Base-by-base conservation (phyloP, 345 rosid species). In the Abelmoschus esculentus region DNA sequence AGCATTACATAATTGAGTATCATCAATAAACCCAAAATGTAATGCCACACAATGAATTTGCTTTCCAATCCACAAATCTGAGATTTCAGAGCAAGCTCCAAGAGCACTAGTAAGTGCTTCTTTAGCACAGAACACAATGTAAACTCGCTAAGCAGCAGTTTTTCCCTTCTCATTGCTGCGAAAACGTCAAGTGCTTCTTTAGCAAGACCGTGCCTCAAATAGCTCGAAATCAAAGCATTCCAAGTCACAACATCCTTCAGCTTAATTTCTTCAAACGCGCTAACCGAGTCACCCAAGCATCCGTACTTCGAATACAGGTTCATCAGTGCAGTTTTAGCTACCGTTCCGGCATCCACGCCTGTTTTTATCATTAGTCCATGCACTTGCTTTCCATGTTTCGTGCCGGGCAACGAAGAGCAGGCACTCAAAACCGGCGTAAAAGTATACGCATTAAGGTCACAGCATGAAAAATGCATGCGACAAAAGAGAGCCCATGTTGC, bases 201-300 rank as follows among this genome's bases (percentile, higher is more conserved):
- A 10, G 77, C 83, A 7, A 83, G 80, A 13, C 88, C 85, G 2
- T 84, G 81, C 65, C 82, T 73, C 50, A 85, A 76, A 67, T 80
- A 89, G 75, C 90, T 80, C 3, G 92, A 88, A 70, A 88, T 81
- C 85, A 91, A 75, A 70, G 92, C 88, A 69, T 92, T 92, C 90
- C 93, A 89, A 34, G 83, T 72, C 32, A 88, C 92, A 15, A 82
- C 87, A 78, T 92, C 92, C 77, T 76, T 83, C 8, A 61, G 73
- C 66, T 81, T 83, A 47, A 86, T 72, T 64, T 86, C 87, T 55
- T 81, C 79, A 55, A 89, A 92, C 7, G 77, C 90, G 64, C 62
- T 79, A 49, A 80, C 73, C 0, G 92, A 83, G 9, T 84, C 87
- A 70, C 8, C 68, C 75, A 92, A 75, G 56, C 14, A 47, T 10